Evolutionary conservation across 495 filamentous ascomycete genomes (phyloP), one percentile per base, ranked within the genome.

Genomic region (Cercophora newfieldiana): DNA sequence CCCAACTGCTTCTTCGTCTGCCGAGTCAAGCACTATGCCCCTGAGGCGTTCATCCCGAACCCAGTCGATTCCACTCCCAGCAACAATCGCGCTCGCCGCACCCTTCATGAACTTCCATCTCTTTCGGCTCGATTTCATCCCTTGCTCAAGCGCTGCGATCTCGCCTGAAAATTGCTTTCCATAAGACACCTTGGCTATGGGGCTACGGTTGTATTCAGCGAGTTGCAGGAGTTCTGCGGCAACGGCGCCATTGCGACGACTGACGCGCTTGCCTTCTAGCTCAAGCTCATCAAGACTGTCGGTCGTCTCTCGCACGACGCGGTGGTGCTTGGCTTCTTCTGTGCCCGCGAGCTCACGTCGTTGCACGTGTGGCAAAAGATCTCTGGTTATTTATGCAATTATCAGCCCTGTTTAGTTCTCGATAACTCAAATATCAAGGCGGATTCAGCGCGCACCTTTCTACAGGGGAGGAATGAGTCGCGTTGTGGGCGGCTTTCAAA

Each of bases 11-110:
- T 86, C 18, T 18, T 60, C 57, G 16, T 89, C 88, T 62, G 87
- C 24, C 16, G 59, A 83, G 75, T 94, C 91, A 61, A 96, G 80
- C 22, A 97, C 93, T 66, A 95, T 79, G 55, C 85, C 86, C 65
- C 86, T 79, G 61, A 97, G 80, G 59, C 79, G 81, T 48, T 87
- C 84, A 75, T 96, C 87, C 54, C 86, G 80, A 22, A 85, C 87
- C 93, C 93, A 97, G 68, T 96, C 86, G 33, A 95, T 78, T 50
- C 93, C 93, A 74, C 93, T 97, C 7, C 89, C 91, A 24, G 89
- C 91, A 31, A 97, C 84, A 44, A 91, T 82, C 3, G 87, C 91
- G 61, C 88, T 89, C 14, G 89, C 82, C 26, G 91, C 84, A 47
- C 83, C 89, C 77, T 94, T 93, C 78, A 94, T 86, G 44, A 87